Evolutionary conservation across 495 filamentous ascomycete genomes (phyloP).

Genomic region (Penicillium daleae): DNA sequence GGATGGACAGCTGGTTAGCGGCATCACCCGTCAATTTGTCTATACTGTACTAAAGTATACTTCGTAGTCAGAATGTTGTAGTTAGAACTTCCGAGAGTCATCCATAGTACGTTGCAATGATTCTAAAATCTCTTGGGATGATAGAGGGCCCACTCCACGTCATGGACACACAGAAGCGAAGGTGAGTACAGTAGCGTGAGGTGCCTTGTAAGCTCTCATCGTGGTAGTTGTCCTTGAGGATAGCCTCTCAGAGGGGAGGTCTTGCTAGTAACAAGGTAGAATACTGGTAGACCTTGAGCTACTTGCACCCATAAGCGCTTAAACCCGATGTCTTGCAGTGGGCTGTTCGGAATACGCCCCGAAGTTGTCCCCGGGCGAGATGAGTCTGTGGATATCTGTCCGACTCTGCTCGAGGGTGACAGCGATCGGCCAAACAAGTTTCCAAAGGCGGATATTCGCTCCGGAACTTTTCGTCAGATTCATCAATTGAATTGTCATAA

Average conservation of each 20-base stretch:
- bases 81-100: not conserved
- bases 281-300: not conserved
- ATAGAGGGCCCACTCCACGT: not conserved
- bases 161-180: conserved; percentile 1
- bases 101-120: not conserved
- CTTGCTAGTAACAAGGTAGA: no score
- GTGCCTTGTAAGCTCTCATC: no score
- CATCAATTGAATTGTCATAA: not conserved
- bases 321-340: not conserved
- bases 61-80: no score
- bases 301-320: no score
- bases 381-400: not conserved
- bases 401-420: not conserved
- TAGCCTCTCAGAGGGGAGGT: no score
- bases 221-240: no score
- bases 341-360: not conserved
- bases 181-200: no score
- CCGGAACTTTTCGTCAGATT: not conserved
- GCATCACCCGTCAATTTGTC: not conserved
- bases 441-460: not conserved
- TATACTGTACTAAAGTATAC: not conserved
- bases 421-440: not conserved
- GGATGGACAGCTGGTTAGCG: not conserved
- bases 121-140: not conserved
- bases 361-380: not conserved